Conservation (phyloP, 345 rosid species). For the Rhodamnia argentea region DNA sequence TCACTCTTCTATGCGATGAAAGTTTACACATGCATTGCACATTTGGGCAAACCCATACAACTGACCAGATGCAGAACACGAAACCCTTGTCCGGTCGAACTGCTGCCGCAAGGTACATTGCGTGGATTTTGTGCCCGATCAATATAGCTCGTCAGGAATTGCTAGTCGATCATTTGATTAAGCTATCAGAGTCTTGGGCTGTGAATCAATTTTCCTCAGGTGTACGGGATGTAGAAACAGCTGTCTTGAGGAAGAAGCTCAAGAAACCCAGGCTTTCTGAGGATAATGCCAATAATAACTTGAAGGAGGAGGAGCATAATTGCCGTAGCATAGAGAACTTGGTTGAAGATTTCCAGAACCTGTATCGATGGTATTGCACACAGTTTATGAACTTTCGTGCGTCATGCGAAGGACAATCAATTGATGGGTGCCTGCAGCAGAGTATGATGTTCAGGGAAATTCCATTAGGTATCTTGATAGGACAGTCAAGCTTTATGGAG, state of each 20-base stretch:
- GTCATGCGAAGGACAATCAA: background rate
- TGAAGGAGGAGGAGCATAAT: constrained; percentile 8
- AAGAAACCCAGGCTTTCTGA: constrained; percentile 25
- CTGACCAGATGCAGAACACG: constrained; percentile 8
- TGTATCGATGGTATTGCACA: constrained; percentile 4
- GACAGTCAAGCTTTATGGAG: constrained; percentile 18
- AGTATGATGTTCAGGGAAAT: constrained; percentile 39
- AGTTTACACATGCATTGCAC: constrained; percentile 8
- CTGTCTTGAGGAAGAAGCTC: constrained; percentile 21
- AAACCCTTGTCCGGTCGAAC: constrained; percentile 10
- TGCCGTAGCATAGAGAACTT: constrained; percentile 21
- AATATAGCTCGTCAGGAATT: constrained; percentile 34
- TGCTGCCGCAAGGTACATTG: constrained; percentile 59
- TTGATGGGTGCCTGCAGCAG: constrained; percentile 12
- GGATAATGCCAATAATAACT: constrained; percentile 1
- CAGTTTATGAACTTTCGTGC: background rate
- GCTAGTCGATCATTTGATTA: constrained; percentile 32
- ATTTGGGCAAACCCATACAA: constrained; percentile 1
- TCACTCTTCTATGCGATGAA: constrained; percentile 35
- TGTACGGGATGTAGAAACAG: constrained; percentile 8
- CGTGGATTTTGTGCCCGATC: constrained; percentile 57
- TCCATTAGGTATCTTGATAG: constrained; percentile 48
- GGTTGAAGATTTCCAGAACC: constrained; percentile 40
- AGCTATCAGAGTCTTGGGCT: constrained; percentile 40
- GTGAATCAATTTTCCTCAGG: constrained; percentile 14